A percentile compares a stretch with the other conserved stretches of the same genome.
Evolutionary conservation across 1,139 yeast species (phyloP).

Genomic region (Saccharomyces hybrid): DNA sequence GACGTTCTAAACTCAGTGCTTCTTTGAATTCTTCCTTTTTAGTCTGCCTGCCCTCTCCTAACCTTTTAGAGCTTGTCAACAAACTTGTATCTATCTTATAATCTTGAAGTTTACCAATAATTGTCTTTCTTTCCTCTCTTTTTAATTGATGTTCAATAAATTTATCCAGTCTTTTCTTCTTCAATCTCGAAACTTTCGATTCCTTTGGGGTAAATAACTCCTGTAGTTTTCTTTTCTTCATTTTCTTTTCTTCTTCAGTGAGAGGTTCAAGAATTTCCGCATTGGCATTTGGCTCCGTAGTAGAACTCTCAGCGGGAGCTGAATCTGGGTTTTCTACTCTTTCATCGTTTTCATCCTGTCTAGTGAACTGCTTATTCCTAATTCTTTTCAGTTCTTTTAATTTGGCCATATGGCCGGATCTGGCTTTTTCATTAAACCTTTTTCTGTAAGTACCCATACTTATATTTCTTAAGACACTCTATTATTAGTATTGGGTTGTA

Average conservation of each 20-base stretch:
- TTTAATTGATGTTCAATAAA: conserved; percentile 82
- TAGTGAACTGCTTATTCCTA: conserved; percentile 58
- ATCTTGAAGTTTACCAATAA: conserved; percentile 63
- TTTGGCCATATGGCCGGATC: conserved; percentile 77
- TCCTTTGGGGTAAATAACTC: conserved; percentile 48
- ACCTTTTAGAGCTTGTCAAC: conserved; percentile 61
- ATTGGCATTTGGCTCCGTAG: conserved; percentile 62
- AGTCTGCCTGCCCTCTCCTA: conserved; percentile 75
- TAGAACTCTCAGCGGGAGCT: conserved; percentile 20
- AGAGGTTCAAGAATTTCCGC: conserved; percentile 50
- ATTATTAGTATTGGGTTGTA: neutral
- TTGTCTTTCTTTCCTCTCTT: conserved; percentile 77
- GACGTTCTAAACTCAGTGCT: conserved; percentile 65
- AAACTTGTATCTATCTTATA: conserved; percentile 67
- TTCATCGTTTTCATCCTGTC: conserved; percentile 37
- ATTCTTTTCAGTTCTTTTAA: conserved; percentile 62
- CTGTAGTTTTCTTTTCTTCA: conserved; percentile 56
- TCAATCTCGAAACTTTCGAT: conserved; percentile 61
- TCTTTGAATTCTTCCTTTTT: conserved; percentile 63
- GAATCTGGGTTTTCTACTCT: conserved; percentile 26
- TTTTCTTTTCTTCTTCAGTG: conserved; percentile 48
- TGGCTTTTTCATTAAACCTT: conserved; percentile 79
- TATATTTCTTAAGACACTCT: neutral
- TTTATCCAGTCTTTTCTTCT: conserved; percentile 70
- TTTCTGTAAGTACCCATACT: conserved; percentile 75